Evolutionary conservation across 331 rosid genomes (phyloP).

Genomic region (Arachis monticola): DNA sequence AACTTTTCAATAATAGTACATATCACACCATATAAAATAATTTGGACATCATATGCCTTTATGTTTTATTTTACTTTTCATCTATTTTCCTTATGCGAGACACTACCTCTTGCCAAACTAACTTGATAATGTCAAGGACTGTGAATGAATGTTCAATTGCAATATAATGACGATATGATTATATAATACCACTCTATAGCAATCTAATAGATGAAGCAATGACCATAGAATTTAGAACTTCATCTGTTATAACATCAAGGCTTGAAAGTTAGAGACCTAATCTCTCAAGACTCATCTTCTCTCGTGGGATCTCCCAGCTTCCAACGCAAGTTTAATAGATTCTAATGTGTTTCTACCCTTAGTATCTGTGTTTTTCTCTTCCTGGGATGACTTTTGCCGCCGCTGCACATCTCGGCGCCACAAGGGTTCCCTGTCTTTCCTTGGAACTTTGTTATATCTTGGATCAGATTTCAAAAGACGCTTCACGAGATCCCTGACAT

Average conservation of each 20-base stretch:
- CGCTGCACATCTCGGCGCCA: conserved; percentile 83
- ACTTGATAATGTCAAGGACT: not conserved
- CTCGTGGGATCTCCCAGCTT: conserved; percentile 58
- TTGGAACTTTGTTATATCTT: conserved; percentile 74
- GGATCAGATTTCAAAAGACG: conserved; percentile 72
- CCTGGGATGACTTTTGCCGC: conserved; percentile 64
- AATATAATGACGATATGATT: conserved; percentile 12
- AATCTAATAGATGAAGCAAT: not conserved
- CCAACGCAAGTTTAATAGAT: conserved; percentile 50
- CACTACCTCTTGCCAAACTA: not conserved
- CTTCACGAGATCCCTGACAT: conserved; percentile 51
- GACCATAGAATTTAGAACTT: conserved; percentile 21
- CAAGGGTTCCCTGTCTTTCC: conserved; percentile 85
- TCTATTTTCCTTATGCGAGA: not conserved
- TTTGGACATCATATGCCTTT: too few relatives aligned
- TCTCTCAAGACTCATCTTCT: conserved; percentile 49
- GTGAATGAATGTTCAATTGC: not conserved
- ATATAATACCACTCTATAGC: not conserved
- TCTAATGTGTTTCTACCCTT: conserved; percentile 58
- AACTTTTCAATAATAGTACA: too few relatives aligned
- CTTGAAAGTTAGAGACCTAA: conserved; percentile 27
- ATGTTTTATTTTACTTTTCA: not conserved
- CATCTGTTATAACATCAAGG: conserved; percentile 19
- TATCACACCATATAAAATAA: too few relatives aligned
- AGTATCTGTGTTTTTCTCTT: conserved; percentile 61